phyloP scores from a whole-genome alignment of 2,329 filamentous ascomycete species.

The Botrytis tulipae region DNA sequence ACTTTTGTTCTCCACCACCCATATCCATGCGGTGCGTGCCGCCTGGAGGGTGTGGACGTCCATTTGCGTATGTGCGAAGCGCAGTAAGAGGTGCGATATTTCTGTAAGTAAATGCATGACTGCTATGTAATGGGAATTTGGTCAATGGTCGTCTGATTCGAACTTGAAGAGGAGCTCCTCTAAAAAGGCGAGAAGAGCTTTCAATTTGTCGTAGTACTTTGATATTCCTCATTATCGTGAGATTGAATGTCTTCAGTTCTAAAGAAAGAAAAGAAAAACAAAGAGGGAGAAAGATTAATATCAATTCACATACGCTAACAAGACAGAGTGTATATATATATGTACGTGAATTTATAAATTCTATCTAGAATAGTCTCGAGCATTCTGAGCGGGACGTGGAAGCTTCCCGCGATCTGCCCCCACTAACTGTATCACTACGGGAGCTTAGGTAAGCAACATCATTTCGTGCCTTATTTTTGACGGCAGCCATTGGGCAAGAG shows the following conservation, averaged over 20 bases:
- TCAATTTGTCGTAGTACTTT: slow-evolving; percentile 31
- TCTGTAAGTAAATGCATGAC: slow-evolving; percentile 25
- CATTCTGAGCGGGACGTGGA: background rate
- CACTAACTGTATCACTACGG: background rate
- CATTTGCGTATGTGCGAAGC: slow-evolving; percentile 61
- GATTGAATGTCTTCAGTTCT: background rate
- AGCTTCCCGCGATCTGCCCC: background rate
- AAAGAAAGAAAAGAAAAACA: background rate
- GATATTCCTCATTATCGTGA: slow-evolving; percentile 27
- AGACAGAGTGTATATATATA: background rate
- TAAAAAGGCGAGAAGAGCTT: slow-evolving; percentile 33
- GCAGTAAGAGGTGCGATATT: slow-evolving; percentile 43
- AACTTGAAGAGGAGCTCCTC: slow-evolving; percentile 24
- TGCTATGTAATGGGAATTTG: slow-evolving; percentile 19
- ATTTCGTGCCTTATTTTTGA: background rate
- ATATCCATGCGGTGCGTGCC: slow-evolving; percentile 94
- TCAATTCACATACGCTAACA: background rate
- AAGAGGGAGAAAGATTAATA: no score
- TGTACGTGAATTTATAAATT: background rate
- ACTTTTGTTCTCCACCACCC: slow-evolving; percentile 71
- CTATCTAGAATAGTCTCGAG: slow-evolving; percentile 21
- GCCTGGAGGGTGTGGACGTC: slow-evolving; percentile 80
- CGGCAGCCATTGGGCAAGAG: background rate
- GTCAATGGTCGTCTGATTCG: slow-evolving; percentile 22
- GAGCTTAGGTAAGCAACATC: background rate